Percentiles rank a stretch among this genome's conserved stretches.
These are phyloP conservation scores for Apiospora kogelbergensis DNA, from an alignment of 2,329 filamentous ascomycete genomes.

Conservation along the genomic window DNA sequence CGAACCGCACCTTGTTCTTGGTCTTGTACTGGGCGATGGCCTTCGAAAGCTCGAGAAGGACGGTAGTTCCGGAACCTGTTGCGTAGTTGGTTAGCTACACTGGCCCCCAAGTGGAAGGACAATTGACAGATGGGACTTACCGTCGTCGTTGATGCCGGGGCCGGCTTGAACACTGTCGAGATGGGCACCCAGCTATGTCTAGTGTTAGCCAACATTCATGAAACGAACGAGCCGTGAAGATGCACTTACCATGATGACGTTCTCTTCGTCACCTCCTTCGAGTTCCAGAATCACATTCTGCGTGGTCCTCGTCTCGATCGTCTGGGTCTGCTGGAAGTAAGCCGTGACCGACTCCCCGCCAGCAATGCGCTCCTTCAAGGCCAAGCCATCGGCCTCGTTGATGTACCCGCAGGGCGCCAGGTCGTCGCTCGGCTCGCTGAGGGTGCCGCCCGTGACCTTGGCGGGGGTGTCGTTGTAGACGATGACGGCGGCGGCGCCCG, in stretches of 20 bases:
- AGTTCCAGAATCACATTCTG: conserved; percentile 34
- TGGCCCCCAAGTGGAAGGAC: no score
- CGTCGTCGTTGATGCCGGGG: conserved; percentile 33
- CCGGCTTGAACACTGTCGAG: conserved; percentile 32
- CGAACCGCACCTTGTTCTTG: conserved; percentile 32
- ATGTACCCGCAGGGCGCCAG: conserved; percentile 40
- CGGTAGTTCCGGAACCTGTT: conserved; percentile 25
- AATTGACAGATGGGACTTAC: no score
- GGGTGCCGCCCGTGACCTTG: conserved; percentile 38
- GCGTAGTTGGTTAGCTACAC: no score
- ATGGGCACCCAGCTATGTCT: conserved; percentile 27
- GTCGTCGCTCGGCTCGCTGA: conserved; percentile 35
- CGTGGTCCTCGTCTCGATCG: conserved; percentile 25
- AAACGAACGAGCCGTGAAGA: no score
- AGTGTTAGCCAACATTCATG: not conserved
- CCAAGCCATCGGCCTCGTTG: conserved; percentile 41
- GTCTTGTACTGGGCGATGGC: conserved; percentile 23
- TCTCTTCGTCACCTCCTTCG: conserved; percentile 22
- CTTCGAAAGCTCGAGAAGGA: conserved; percentile 29
- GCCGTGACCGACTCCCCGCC: conserved; percentile 39
- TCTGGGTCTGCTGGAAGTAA: conserved; percentile 43
- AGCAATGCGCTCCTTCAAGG: conserved; percentile 37
- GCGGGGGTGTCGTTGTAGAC: conserved; percentile 39
- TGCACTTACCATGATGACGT: conserved; percentile 21
- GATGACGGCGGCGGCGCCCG: conserved; percentile 40